Evolutionary conservation across 1,284 basidiomycete genomes (phyloP).

Genomic region (Phylloporus sp.): DNA sequence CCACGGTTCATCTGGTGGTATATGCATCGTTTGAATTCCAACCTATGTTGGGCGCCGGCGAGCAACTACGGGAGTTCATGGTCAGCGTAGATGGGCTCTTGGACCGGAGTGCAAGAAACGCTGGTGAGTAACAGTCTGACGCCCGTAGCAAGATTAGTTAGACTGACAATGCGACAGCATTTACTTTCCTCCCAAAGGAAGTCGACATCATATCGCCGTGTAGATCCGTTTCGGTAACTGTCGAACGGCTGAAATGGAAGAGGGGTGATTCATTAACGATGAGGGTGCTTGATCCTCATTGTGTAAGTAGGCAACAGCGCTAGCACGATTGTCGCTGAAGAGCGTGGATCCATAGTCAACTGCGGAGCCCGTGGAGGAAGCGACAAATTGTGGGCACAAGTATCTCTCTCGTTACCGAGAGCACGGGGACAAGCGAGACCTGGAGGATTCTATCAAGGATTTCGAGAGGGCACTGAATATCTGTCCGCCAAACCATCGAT

Average conservation of each 20-base stretch:
- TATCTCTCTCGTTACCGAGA: not conserved
- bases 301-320: not conserved
- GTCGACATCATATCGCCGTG: not conserved
- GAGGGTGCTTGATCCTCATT: not conserved
- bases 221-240: not conserved
- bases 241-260: not conserved
- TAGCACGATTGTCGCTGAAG: not conserved
- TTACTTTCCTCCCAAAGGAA: not conserved
- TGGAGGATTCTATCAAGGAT: not conserved
- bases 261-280: no score
- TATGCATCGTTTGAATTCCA: no score
- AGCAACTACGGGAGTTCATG: not conserved
- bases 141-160: no score
- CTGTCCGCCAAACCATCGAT: not conserved
- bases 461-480: not conserved
- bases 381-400: not conserved
- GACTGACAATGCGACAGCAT: not conserved
- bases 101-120: not conserved
- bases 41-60: not conserved
- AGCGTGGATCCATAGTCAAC: not conserved
- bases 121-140: not conserved
- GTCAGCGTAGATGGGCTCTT: not conserved
- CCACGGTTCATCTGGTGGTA: not conserved
- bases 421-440: not conserved
- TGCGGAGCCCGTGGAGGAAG: not conserved